Conservation (phyloP, 1,284 basidiomycete species). For the Neonothopanus nambi region DNA sequence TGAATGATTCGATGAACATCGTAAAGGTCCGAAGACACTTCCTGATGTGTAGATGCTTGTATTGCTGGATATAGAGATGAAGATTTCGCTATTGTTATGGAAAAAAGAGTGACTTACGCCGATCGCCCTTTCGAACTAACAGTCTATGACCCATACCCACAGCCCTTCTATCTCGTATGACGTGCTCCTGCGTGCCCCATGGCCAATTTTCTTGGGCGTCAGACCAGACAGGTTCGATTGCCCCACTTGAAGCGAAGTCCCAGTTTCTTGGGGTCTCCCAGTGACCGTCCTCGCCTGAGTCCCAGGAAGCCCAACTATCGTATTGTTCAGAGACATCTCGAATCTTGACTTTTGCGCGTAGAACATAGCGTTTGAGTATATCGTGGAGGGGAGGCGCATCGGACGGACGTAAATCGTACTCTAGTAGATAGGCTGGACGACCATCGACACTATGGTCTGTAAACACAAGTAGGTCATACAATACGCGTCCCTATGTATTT, state of each 20-base stretch:
- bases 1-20: constrained; percentile 77
- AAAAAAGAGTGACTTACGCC: constrained; percentile 54
- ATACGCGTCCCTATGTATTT: constrained; percentile 74
- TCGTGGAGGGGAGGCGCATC: constrained; percentile 61
- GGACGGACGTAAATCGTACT: constrained; percentile 64
- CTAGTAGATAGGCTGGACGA: constrained; percentile 66
- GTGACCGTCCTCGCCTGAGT: constrained; percentile 37
- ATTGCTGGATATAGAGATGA: constrained; percentile 43
- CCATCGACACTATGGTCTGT: constrained; percentile 51
- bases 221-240: constrained; percentile 68
- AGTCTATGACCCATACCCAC: constrained; percentile 76
- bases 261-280: constrained; percentile 50
- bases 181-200: constrained; percentile 57
- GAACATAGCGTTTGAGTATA: constrained; percentile 81
- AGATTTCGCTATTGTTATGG: not conserved
- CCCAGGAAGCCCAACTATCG: constrained; percentile 84
- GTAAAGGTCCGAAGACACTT: constrained; percentile 59
- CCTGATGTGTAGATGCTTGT: constrained; percentile 55
- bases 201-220: constrained; percentile 46
- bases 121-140: constrained; percentile 67
- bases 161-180: constrained; percentile 72
- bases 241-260: constrained; percentile 60
- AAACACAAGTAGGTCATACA: constrained; percentile 89
- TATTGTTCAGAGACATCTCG: constrained; percentile 75
- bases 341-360: constrained; percentile 88